A percentile compares a stretch with the other conserved stretches of the same genome.
phyloP scores from a whole-genome alignment of 371 early-diverging fungal genomes.

The Mucor racemosus region DNA sequence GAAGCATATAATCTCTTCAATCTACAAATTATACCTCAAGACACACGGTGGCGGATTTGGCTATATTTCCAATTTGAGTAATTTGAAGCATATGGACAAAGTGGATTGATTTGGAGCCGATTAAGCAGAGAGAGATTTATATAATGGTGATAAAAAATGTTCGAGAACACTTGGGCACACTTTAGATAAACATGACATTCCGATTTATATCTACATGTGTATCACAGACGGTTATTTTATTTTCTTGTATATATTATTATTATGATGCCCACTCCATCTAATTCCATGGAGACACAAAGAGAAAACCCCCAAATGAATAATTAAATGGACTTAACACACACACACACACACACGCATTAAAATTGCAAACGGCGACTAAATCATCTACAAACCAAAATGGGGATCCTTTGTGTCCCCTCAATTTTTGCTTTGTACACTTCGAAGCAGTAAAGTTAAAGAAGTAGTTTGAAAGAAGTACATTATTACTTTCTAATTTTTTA shows the following conservation, averaged over 20 bases:
- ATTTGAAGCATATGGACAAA: conserved; percentile 2
- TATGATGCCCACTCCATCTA: background rate
- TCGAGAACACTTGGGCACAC: background rate
- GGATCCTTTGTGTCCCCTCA: background rate
- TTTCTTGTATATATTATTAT: background rate
- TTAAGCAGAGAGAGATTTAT: background rate
- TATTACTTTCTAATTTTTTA: background rate
- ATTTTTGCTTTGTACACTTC: conserved; percentile 9
- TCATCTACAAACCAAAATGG: conserved; percentile 8
- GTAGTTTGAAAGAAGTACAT: conserved; percentile 13
- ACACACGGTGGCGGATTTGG: background rate
- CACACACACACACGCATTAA: background rate
- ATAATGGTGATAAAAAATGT: background rate
- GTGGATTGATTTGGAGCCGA: background rate
- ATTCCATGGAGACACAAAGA: background rate
- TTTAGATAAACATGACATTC: too few relatives aligned
- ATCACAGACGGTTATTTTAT: background rate
- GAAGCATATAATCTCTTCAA: background rate
- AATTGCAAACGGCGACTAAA: conserved; percentile 4
- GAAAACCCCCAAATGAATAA: too few relatives aligned
- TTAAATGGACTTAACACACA: too few relatives aligned
- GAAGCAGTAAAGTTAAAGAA: conserved; percentile 15
- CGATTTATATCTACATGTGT: background rate
- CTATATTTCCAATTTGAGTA: background rate
- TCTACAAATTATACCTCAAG: background rate